Percentiles rank a stretch among this genome's conserved stretches.
These are phyloP conservation scores for Daldinia decipiens DNA, from an alignment of 495 filamentous ascomycete genomes.

Conservation along the genomic window DNA sequence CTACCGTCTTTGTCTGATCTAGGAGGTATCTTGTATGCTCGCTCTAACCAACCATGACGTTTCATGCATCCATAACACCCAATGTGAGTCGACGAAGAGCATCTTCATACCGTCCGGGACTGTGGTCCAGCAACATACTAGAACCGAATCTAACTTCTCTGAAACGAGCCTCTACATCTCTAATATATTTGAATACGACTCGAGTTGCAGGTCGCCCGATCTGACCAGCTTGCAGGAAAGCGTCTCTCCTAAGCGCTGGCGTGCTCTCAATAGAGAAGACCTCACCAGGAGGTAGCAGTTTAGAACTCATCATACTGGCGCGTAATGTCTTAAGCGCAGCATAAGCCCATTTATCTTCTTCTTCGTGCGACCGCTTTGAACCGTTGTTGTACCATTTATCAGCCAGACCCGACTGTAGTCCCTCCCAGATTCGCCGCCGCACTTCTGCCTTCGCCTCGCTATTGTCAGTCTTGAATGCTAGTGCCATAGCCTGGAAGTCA, in stretches of 20 bases:
- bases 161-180: slow-evolving; percentile 73
- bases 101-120: slow-evolving; percentile 77
- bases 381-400: slow-evolving; percentile 57
- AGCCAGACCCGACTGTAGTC: slow-evolving; percentile 60
- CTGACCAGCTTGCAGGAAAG: slow-evolving; percentile 57
- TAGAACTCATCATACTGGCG: slow-evolving; percentile 73
- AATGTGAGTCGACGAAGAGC: slow-evolving; percentile 52
- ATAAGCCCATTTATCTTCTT: slow-evolving; percentile 77
- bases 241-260: slow-evolving; percentile 67
- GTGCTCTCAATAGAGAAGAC: slow-evolving; percentile 77
- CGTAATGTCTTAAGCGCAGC: slow-evolving; percentile 72
- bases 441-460: slow-evolving; percentile 72
- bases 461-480: slow-evolving; percentile 77
- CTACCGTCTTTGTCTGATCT: background rate
- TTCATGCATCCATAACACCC: slow-evolving; percentile 46
- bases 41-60: background rate
- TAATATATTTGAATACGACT: slow-evolving; percentile 71
- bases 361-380: slow-evolving; percentile 44
- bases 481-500: slow-evolving; percentile 75
- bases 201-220: slow-evolving; percentile 71
- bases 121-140: slow-evolving; percentile 80
- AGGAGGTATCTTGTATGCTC: background rate
- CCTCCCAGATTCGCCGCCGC: slow-evolving; percentile 70
- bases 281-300: slow-evolving; percentile 79
- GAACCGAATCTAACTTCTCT: slow-evolving; percentile 75